Evolutionary conservation across 1,284 basidiomycete genomes (phyloP), one percentile per base, ranked within the genome.

Genomic region (Omphalotus olearius): DNA sequence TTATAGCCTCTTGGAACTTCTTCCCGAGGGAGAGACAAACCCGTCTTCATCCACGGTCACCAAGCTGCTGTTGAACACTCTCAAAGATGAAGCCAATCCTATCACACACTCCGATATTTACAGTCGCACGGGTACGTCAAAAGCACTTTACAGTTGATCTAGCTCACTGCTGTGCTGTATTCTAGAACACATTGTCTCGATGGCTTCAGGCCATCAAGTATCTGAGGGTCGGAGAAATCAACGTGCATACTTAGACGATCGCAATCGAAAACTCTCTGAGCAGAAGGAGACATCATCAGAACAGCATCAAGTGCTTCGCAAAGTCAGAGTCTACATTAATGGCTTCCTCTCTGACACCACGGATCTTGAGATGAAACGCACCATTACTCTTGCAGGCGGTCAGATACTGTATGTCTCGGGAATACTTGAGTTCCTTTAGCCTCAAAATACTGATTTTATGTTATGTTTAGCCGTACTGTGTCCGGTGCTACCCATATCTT

Each of bases 361-460:
- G 5, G 87, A 88, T 60, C 77, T 85, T 44, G 86, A 88, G 65
- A 81, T 88, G 73, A 88, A 82, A 66, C 70, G 78, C 53, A 68
- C 81, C 14, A 70, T 88, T 13, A 63, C 68, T 11, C 66, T 75
- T 43, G 80, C 78, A 43, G 86, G 87, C 4, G 86, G 85, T 56
- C 57, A 70, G 64, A 56, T 68, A 64, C 71, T 85, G 74, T 69
- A 71, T 67, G 70, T 65, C 38, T 44, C 36, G 33, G 7, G 35
- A 51, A n/a, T 23, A 23, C 33, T 37, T 33, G 23, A 10, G 6
- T 44, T 37, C 40, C 20, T 33, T 44, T 16, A 16, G 38, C 13
- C 14, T 41, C 13, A 13, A 33, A 47, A 41, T 26, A 28, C 50
- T 45, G 40, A 38, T 39, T 54, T 46, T 33, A 46, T 6, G 25